Conservation (phyloP, 495 filamentous ascomycete genomes). For the Tuber microsphaerosporum region DNA sequence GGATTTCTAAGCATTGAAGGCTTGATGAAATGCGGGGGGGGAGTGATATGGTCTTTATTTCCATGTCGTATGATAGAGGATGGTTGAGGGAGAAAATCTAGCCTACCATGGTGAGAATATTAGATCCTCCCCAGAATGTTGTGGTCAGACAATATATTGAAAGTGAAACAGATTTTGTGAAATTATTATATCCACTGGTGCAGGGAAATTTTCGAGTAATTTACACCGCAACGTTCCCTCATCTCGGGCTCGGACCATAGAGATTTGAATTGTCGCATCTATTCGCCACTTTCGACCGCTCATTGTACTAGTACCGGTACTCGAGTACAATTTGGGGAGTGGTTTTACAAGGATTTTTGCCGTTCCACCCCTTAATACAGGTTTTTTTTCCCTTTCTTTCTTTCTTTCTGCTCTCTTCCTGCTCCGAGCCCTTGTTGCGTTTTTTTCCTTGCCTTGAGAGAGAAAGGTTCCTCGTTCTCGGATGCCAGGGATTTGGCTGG, state of each 20-base stretch:
- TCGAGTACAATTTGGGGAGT: constrained; percentile 13
- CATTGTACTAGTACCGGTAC: too few species aligned
- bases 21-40: not conserved
- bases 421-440: constrained; percentile 13
- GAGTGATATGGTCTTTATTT: too few species aligned
- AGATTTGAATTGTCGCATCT: constrained; percentile 28
- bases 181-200: not conserved
- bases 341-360: constrained; percentile 18
- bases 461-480: not conserved
- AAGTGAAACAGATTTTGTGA: not conserved
- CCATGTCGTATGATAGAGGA: too few species aligned
- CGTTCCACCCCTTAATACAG: constrained; percentile 30
- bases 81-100: not conserved
- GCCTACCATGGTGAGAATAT: not conserved
- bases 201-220: not conserved
- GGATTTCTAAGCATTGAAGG: not conserved
- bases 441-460: constrained; percentile 6
- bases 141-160: not conserved
- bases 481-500: not conserved
- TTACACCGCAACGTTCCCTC: not conserved
- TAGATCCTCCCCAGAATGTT: not conserved
- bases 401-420: not conserved
- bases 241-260: constrained; percentile 7
- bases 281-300: constrained; percentile 24
- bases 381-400: not conserved